Evolutionary conservation across 2,329 filamentous ascomycete species (phyloP).

Genomic region (Talaromyces sp.): DNA sequence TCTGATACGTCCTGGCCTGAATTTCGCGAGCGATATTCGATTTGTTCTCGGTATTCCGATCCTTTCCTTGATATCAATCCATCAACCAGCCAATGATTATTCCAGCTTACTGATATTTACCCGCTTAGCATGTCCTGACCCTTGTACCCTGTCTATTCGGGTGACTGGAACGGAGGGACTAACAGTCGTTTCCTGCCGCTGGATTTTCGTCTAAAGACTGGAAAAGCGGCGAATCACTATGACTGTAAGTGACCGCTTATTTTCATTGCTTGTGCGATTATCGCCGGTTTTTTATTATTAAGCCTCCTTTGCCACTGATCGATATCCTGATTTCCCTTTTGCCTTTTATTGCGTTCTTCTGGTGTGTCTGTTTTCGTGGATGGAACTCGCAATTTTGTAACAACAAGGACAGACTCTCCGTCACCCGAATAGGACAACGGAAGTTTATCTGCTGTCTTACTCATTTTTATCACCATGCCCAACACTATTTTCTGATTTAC

Average conservation of each 20-base stretch:
- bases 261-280: background rate
- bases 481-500: background rate
- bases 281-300: background rate
- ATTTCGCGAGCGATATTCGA: background rate
- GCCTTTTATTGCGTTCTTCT: background rate
- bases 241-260: conserved; percentile 20
- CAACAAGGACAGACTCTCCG: background rate
- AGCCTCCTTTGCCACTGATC: background rate
- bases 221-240: conserved; percentile 15
- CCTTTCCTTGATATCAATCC: conserved; percentile 9
- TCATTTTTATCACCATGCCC: background rate
- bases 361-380: background rate
- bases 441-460: background rate
- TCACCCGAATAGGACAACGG: background rate
- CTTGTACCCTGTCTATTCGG: conserved; percentile 20
- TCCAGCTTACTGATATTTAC: conserved; percentile 13
- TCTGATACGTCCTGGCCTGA: background rate
- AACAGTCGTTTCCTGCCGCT: background rate
- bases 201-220: background rate
- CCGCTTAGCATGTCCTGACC: conserved; percentile 19
- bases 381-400: background rate
- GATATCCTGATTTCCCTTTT: background rate
- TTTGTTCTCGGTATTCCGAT: conserved; percentile 10
- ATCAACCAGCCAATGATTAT: background rate
- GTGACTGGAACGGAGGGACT: conserved; percentile 7